Conservation (phyloP, 768 basidiomycete genomes). For the Gloeostereum incarnatum region DNA sequence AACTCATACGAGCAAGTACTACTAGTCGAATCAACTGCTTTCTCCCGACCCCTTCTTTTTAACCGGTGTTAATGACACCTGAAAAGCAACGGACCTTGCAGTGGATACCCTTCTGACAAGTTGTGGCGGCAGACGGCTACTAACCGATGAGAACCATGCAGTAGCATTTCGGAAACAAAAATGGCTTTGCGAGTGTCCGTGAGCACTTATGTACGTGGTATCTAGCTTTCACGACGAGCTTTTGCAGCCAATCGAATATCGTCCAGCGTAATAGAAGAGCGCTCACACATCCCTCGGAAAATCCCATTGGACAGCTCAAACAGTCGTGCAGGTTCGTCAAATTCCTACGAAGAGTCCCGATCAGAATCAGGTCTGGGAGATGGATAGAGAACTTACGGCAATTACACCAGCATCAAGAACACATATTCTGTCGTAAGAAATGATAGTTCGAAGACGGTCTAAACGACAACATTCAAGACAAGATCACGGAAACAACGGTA, state of each 20-base stretch:
- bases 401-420: constrained; percentile 79
- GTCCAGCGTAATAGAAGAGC: constrained; percentile 63
- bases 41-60: too few relatives aligned
- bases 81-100: too few relatives aligned
- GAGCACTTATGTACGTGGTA: too few relatives aligned
- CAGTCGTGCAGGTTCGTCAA: constrained; percentile 67
- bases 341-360: constrained; percentile 39
- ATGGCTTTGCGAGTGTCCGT: too few relatives aligned
- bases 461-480: neutral
- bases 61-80: too few relatives aligned
- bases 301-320: constrained; percentile 52
- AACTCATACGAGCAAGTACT: too few relatives aligned
- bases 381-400: constrained; percentile 34
- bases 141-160: too few relatives aligned
- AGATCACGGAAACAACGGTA: neutral
- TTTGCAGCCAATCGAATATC: constrained; percentile 47
- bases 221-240: too few relatives aligned
- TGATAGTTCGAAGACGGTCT: constrained; percentile 81
- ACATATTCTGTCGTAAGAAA: constrained; percentile 82
- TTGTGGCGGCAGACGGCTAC: too few relatives aligned
- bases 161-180: too few relatives aligned
- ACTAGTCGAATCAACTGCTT: too few relatives aligned
- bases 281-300: constrained; percentile 83
- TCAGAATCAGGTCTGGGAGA: neutral
- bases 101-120: too few relatives aligned